Conservation (phyloP, 169 alveolate species). For the Cryptosporidium viatorum region DNA sequence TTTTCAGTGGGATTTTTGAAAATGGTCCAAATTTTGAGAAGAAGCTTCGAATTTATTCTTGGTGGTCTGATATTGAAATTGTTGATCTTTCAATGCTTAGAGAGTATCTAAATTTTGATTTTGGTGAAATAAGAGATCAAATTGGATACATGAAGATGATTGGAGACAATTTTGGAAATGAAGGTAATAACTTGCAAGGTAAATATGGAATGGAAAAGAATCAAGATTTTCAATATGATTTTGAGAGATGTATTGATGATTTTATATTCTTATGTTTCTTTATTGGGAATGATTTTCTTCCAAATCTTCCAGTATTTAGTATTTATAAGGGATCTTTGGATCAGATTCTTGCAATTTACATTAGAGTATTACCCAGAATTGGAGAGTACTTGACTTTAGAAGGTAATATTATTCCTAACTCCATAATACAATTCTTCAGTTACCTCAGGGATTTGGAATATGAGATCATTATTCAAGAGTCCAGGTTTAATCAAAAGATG, state of each 20-base stretch:
- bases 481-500: conserved; percentile 2
- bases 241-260: conserved; percentile 96
- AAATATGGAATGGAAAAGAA: too few species aligned
- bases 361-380: conserved; percentile 87
- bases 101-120: conserved; percentile 87
- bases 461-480: conserved; percentile 44
- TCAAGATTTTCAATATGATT: conserved; percentile 80
- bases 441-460: conserved; percentile 41
- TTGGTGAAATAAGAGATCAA: conserved; percentile 58
- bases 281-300: conserved; percentile 98
- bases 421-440: conserved; percentile 24
- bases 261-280: conserved; percentile 95
- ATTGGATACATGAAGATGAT: background rate
- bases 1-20: background rate
- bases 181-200: too few species aligned
- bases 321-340: conserved; percentile 97
- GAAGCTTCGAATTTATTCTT: conserved; percentile 45
- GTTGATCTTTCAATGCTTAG: conserved; percentile 84
- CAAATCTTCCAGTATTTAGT: conserved; percentile 93
- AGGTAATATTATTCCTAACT: conserved; percentile 84
- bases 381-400: conserved; percentile 91
- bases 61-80: conserved; percentile 75
- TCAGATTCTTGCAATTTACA: conserved; percentile 93
- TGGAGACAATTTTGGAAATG: background rate
- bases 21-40: conserved; percentile 38